These are phyloP conservation scores for Lithospermum erythrorhizon DNA, from an alignment of 257 asterid genomes.

Conservation along the genomic window DNA sequence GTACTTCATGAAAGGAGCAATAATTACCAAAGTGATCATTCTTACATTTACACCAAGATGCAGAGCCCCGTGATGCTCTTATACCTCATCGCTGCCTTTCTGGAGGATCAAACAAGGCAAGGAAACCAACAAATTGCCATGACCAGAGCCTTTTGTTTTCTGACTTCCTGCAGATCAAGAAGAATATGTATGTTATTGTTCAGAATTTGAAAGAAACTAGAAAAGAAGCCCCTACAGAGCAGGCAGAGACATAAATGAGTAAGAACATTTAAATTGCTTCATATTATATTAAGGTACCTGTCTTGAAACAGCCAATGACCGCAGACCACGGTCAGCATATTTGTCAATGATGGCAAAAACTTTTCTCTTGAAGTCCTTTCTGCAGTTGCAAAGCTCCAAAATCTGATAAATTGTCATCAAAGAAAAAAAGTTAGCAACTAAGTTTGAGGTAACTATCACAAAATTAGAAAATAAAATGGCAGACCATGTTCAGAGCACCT, in stretches of 20 bases:
- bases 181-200: too few species aligned
- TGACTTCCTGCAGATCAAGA: slow-evolving; percentile 49
- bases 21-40: slow-evolving; percentile 85
- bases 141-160: slow-evolving; percentile 84
- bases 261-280: neutral
- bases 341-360: slow-evolving; percentile 75
- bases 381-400: slow-evolving; percentile 66
- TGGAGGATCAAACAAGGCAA: slow-evolving; percentile 98
- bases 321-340: slow-evolving; percentile 92
- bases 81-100: too few species aligned
- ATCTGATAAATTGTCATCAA: slow-evolving; percentile 37
- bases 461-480: slow-evolving; percentile 1
- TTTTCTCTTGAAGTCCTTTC: slow-evolving; percentile 71
- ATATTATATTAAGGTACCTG: slow-evolving; percentile 37
- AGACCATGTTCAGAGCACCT: too few species aligned
- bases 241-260: neutral
- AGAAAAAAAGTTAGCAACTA: slow-evolving; percentile 3
- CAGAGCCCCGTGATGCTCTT: slow-evolving; percentile 80
- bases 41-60: slow-evolving; percentile 93
- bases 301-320: slow-evolving; percentile 90
- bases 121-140: slow-evolving; percentile 88
- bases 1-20: slow-evolving; percentile 6
- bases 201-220: neutral
- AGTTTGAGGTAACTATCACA: neutral
- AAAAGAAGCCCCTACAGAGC: neutral